Base-by-base conservation (phyloP, 257 asterid species). In the Penstemon newberryi region DNA sequence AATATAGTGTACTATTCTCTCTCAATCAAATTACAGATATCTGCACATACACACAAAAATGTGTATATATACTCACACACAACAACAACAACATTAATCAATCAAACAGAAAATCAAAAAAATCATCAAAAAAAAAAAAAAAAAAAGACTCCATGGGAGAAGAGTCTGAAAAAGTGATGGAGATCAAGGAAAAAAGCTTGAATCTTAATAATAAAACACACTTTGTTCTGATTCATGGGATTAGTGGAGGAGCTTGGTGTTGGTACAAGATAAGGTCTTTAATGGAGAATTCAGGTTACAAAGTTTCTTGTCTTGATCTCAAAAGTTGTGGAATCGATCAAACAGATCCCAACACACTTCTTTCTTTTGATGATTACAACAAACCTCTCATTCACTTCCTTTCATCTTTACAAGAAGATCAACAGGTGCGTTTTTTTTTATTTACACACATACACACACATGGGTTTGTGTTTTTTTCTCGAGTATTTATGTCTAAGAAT, bases 171-270 rank as follows among this genome's bases (percentile, higher is more conserved):
- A 71, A 18, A 42, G 50, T 38, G 5, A 59, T 63, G 43, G 52
- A 9, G 50, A 45, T 41, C 4, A 36, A 66, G 13, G 66, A 13
- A 8, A 50, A 43, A 54, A 43, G 53, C 46, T 42, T 61, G 63
- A 63, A 49, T 7, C 66, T 42, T 4, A 19, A 33, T 1, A 45
- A 0, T 60, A 59, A 40, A 47, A 50, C 72, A 7, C 97, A 92
- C 83, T 92, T 92, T 15, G 98, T 93, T 12, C 72, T 93, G 33
- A 70, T 93, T 5, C 98, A 93, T 33, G 98, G 98, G 10, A 5
- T 88, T 0, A 33, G 84, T 0, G 89, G 86, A 2, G 97, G 98
- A 4, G 95, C 81, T 3, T 93, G 97, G 98, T 85, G 95, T 71
- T 93, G 98, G 96, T 93, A 88, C 84, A 93, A 88, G 71, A 73